Base-by-base conservation (phyloP, 2,329 filamentous ascomycete genomes). In the Stromatinia cepivora region DNA sequence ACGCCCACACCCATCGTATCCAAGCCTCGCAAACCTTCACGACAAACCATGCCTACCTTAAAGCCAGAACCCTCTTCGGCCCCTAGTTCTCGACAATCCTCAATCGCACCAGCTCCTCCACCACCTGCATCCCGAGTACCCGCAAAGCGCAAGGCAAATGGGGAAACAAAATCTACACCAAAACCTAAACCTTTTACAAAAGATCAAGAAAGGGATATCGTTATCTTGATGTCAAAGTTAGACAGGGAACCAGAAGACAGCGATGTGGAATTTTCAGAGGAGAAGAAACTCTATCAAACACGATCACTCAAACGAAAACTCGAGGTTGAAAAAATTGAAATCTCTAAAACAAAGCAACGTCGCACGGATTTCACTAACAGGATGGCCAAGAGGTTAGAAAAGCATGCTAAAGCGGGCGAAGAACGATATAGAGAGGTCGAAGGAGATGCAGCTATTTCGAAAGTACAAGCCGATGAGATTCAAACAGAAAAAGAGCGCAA, bases 401-500 rank as follows among this genome's bases (percentile, higher is more conserved):
- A 84, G 56, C 91, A 94, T 76, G 88, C 90, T 63, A 85, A 88
- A 64, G 84, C 87, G 25, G 92, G 92, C 52, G 91, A 91, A 76
- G 85, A 90, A 66, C 88, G 92, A 45, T 97, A 92, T 79, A 88
- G 92, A 70, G 85, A 91, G 20, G 83, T 89, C 58, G 89, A 95
- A 78, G 94, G 93, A 77, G 87, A 92, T 25, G 89, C 91, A 53
- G 94, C 95, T 1, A 86, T 94, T 70, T 87, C 91, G 66, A 91
- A 97, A 75, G 94, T 98, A 2, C 92, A 95, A 74, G 91, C 93
- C 71, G 92, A 93, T 73, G 94, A 97, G 79, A 85, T 97, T 10
- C 91, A 91, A 71, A 93, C 94, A 71, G 95, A 99, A 80, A 99
- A 99, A 82, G 95, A 99, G 81, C 92, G 95, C 73, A 99, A 99